Conservation (phyloP, 352 stramenopile species). For the Phytophthora syringae region DNA sequence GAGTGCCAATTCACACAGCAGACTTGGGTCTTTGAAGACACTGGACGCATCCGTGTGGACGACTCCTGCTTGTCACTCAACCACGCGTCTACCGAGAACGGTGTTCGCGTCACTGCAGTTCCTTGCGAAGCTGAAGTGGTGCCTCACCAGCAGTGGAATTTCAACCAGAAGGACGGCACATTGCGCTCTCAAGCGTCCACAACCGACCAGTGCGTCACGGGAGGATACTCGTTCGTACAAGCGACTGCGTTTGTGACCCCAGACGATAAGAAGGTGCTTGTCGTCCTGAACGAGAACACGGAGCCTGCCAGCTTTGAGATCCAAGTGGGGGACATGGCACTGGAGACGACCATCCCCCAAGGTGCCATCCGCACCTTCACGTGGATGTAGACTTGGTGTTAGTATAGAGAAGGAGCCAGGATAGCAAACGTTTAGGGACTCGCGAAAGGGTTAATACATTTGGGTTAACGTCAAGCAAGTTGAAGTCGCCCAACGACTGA, state of each 20-base stretch:
- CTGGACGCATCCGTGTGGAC: constrained; percentile 58
- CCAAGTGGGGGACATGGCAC: constrained; percentile 43
- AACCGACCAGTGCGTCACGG: constrained; percentile 77
- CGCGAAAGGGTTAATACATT: too few species aligned
- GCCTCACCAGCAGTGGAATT: constrained; percentile 68
- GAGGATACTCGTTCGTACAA: constrained; percentile 80
- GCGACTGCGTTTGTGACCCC: constrained; percentile 75
- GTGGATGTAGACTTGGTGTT: constrained; percentile 63
- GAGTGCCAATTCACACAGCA: constrained; percentile 76
- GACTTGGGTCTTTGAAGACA: constrained; percentile 67
- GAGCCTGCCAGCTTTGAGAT: constrained; percentile 74
- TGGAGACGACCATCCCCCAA: constrained; percentile 60
- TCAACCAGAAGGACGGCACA: constrained; percentile 49
- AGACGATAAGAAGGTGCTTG: constrained; percentile 72
- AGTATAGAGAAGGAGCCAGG: too few species aligned
- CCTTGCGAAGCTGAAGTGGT: constrained; percentile 44
- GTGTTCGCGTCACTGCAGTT: constrained; percentile 55
- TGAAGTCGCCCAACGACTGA: neutral
- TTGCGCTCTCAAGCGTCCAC: constrained; percentile 54
- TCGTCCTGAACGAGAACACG: constrained; percentile 90
- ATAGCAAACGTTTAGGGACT: too few species aligned
- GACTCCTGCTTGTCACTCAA: constrained; percentile 78
- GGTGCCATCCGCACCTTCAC: constrained; percentile 64
- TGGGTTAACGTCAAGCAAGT: too few species aligned
- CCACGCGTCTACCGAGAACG: constrained; percentile 62